Evolutionary conservation across 2,329 filamentous ascomycete species (phyloP).

Genomic region (Botryotinia globosa): DNA sequence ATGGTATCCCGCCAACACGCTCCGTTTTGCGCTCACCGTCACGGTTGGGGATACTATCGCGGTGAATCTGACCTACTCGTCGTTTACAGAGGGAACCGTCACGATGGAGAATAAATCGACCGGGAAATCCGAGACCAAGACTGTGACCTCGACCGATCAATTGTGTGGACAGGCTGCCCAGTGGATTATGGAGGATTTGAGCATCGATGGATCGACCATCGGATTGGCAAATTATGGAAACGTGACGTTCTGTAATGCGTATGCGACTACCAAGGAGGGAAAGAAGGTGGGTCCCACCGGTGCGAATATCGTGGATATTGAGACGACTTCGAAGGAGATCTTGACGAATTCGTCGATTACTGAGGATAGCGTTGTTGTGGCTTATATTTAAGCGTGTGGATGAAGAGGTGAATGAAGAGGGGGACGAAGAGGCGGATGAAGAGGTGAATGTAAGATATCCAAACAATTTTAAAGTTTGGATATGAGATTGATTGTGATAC

Average conservation of each 20-base stretch:
- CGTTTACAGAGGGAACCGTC: constrained; percentile 43
- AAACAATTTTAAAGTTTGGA: neutral
- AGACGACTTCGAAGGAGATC: neutral
- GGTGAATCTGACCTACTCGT: constrained; percentile 38
- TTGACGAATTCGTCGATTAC: neutral
- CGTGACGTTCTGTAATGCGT: constrained; percentile 43
- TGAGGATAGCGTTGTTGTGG: neutral
- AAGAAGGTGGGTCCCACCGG: neutral
- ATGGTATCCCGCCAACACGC: constrained; percentile 56
- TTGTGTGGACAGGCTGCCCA: constrained; percentile 49
- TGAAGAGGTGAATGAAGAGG: neutral
- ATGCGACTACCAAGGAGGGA: neutral
- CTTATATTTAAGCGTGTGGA: neutral
- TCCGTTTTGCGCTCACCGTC: constrained; percentile 46
- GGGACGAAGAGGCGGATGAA: neutral
- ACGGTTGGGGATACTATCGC: constrained; percentile 44
- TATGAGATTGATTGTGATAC: neutral
- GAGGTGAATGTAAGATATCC: neutral
- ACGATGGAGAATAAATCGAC: constrained; percentile 47
- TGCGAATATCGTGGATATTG: neutral
- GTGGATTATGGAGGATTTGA: constrained; percentile 52
- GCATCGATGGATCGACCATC: constrained; percentile 39
- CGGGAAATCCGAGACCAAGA: constrained; percentile 45
- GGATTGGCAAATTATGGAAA: constrained; percentile 47
- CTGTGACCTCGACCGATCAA: constrained; percentile 35